Evolutionary conservation across 1,139 yeast species (phyloP).

Genomic region (Yamadazyma kanchanaburiensis): DNA sequence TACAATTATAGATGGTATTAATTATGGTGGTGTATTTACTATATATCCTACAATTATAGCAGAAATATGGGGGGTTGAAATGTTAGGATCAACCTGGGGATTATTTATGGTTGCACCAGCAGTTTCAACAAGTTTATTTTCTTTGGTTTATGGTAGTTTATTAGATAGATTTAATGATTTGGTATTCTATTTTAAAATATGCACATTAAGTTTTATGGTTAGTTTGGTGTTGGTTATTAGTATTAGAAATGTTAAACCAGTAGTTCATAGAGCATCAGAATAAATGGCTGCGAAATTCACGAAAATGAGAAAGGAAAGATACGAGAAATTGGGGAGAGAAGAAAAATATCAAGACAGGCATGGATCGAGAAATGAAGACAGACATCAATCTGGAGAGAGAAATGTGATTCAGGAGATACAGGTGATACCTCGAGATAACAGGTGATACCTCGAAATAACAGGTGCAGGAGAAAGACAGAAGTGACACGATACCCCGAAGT

Average conservation of each 20-base stretch:
- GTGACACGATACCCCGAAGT: no score
- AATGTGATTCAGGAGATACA: no score
- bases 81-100: slow-evolving; percentile 94
- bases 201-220: slow-evolving; percentile 25
- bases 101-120: slow-evolving; percentile 91
- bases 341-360: no score
- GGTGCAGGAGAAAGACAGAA: no score
- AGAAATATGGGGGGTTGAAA: slow-evolving; percentile 83
- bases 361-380: no score
- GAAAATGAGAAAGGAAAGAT: no score
- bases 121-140: slow-evolving; percentile 69
- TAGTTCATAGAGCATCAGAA: neutral
- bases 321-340: no score
- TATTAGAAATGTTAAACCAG: slow-evolving; percentile 4
- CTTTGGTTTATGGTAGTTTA: slow-evolving; percentile 66
- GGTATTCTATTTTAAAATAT: slow-evolving; percentile 30
- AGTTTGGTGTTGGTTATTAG: slow-evolving; percentile 19
- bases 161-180: slow-evolving; percentile 43
- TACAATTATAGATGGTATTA: slow-evolving; percentile 60
- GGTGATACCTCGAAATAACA: no score
- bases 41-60: slow-evolving; percentile 81
- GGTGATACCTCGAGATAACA: no score
- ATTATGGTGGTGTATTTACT: slow-evolving; percentile 85
- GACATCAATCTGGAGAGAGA: no score
- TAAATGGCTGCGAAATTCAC: no score